Conservation (phyloP, 345 rosid species). For the Rhodamnia rubescens region DNA sequence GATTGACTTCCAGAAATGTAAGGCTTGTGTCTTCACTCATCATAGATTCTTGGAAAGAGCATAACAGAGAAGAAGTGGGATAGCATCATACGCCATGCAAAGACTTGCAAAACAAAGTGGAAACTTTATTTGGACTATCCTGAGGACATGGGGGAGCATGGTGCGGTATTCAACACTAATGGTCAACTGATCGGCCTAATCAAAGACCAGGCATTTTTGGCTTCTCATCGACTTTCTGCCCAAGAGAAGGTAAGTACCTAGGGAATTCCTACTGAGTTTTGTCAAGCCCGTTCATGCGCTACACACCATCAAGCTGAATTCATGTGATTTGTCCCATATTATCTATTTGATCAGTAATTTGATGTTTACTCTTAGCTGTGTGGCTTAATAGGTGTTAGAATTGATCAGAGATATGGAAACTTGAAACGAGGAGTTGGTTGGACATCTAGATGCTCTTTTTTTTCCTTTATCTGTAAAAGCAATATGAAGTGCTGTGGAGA, state of each 20-base stretch:
- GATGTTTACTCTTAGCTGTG: background rate
- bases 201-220: background rate
- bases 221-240: background rate
- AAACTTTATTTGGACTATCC: background rate
- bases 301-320: background rate
- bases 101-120: background rate
- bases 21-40: background rate
- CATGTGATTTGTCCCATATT: background rate
- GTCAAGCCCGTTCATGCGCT: background rate
- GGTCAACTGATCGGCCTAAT: background rate
- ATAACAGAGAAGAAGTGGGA: background rate
- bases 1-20: background rate
- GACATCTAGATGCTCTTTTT: no score
- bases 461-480: no score
- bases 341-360: no score
- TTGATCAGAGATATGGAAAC: background rate
- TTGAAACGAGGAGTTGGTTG: no score
- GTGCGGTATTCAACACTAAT: background rate
- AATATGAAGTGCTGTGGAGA: no score
- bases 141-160: background rate
- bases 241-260: background rate
- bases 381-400: background rate
- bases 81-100: background rate
- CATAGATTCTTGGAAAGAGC: background rate
- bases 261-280: background rate